Conservation (phyloP, 139 green algal species). For the Chlorella sp. region DNA sequence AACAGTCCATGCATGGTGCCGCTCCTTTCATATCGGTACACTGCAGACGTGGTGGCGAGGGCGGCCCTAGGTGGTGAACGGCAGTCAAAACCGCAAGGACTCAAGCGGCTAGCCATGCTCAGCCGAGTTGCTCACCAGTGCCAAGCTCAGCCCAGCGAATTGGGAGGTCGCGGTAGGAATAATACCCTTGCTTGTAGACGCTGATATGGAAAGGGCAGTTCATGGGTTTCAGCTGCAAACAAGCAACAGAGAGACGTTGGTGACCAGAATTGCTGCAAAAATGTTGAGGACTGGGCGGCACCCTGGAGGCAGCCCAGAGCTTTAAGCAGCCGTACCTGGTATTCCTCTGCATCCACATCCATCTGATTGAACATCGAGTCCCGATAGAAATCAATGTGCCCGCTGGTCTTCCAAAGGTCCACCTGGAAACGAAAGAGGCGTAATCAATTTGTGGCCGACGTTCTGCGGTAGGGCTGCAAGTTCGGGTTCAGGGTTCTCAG, state of each 20-base stretch:
- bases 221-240: constrained; percentile 88
- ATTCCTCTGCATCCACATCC: constrained; percentile 91
- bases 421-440: constrained; percentile 25
- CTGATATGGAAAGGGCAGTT: constrained; percentile 99
- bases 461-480: neutral
- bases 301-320: neutral
- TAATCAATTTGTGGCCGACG: neutral
- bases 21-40: constrained; percentile 96
- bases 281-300: too few relatives aligned
- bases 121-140: constrained; percentile 58
- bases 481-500: neutral
- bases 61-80: too few relatives aligned
- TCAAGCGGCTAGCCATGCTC: too few relatives aligned
- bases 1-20: constrained; percentile 98
- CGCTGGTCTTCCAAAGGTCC: constrained; percentile 96
- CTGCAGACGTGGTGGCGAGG: too few relatives aligned
- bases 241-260: neutral
- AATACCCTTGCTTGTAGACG: constrained; percentile 84
- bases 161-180: constrained; percentile 89
- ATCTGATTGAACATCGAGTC: constrained; percentile 97
- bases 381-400: constrained; percentile 97
- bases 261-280: neutral
- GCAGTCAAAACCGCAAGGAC: too few relatives aligned
- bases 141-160: constrained; percentile 96
- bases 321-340: constrained; percentile 61